Percentiles rank a stretch among this genome's conserved stretches.
These are phyloP conservation scores for Coniella vitis DNA, from an alignment of 2,329 filamentous ascomycete genomes.

Conservation along the genomic window DNA sequence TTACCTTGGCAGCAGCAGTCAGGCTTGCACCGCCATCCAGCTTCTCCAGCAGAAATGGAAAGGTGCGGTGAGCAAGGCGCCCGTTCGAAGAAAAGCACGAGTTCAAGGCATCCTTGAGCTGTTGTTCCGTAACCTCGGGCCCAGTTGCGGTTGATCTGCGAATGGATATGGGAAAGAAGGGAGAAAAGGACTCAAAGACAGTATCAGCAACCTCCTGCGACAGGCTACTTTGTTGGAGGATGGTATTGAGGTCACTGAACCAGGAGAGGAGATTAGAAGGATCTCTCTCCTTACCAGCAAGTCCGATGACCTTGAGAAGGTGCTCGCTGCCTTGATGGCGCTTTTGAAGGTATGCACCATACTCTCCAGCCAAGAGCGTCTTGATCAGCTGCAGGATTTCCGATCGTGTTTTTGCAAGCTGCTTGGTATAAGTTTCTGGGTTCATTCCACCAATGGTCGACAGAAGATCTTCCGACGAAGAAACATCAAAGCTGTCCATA, in stretches of 20 bases:
- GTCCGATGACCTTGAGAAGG: conserved; percentile 33
- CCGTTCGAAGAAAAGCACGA: conserved; percentile 47
- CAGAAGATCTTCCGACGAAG: conserved; percentile 7
- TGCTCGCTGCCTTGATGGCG: conserved; percentile 6
- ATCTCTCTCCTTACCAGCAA: conserved; percentile 42
- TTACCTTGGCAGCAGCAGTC: conserved; percentile 50
- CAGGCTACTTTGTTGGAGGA: conserved; percentile 39
- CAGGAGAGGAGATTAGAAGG: conserved; percentile 50
- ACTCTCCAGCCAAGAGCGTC: conserved; percentile 12
- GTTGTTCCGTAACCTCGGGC: conserved; percentile 45
- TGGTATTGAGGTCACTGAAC: conserved; percentile 43
- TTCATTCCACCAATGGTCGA: conserved; percentile 5
- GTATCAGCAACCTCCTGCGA: conserved; percentile 40
- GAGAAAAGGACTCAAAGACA: conserved; percentile 49
- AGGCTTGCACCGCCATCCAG: conserved; percentile 53
- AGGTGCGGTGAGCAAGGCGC: conserved; percentile 36
- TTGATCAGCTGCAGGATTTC: conserved; percentile 7
- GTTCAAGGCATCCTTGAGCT: conserved; percentile 47
- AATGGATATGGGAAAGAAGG: conserved; percentile 55
- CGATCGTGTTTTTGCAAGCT: conserved; percentile 12
- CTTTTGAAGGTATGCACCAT: conserved; percentile 1
- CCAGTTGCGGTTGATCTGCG: conserved; percentile 42
- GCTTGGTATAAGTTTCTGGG: conserved; percentile 10
- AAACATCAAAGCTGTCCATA: conserved; percentile 10
- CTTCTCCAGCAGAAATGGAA: conserved; percentile 50